Conservation (phyloP, 768 basidiomycete species). For the Trametes meyenii region DNA sequence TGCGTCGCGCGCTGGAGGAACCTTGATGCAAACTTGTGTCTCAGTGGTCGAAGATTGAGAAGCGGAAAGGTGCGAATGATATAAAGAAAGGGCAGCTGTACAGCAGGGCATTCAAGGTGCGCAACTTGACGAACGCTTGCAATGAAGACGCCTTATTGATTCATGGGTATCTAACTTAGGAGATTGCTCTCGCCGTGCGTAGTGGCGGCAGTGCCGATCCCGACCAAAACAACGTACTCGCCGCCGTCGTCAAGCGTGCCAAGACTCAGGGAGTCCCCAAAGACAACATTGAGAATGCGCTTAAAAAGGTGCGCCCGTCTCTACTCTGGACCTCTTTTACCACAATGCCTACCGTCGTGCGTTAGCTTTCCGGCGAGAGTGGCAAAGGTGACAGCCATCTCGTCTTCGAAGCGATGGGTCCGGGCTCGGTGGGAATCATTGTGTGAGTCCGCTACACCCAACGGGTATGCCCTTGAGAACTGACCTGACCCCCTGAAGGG, state of each 20-base stretch:
- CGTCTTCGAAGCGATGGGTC: conserved; percentile 63
- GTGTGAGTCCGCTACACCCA: conserved; percentile 47
- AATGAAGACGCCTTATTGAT: conserved; percentile 2
- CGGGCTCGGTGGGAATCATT: conserved; percentile 61
- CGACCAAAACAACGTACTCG: conserved; percentile 54
- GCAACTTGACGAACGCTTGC: conserved; percentile 25
- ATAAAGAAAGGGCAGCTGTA: conserved; percentile 60
- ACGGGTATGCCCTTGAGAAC: neutral
- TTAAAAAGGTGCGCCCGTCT: conserved; percentile 49
- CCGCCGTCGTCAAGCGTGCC: conserved; percentile 55
- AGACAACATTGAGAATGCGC: conserved; percentile 66
- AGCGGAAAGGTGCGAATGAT: conserved; percentile 68
- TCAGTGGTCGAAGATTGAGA: conserved; percentile 80
- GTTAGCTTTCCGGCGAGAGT: conserved; percentile 52
- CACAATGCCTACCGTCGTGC: neutral
- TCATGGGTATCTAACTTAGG: conserved; percentile 41
- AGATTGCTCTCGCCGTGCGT: conserved; percentile 62
- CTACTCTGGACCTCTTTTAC: neutral
- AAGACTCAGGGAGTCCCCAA: conserved; percentile 65
- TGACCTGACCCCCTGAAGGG: conserved; percentile 42
- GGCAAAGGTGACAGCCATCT: conserved; percentile 50
- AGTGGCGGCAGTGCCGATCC: conserved; percentile 63
- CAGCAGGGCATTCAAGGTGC: conserved; percentile 56
- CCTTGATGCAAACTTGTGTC: neutral
- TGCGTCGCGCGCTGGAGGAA: neutral